Percentiles rank a stretch among this genome's conserved stretches.
phyloP scores from a whole-genome alignment of 116 monocot species.

The Zostera marina region DNA sequence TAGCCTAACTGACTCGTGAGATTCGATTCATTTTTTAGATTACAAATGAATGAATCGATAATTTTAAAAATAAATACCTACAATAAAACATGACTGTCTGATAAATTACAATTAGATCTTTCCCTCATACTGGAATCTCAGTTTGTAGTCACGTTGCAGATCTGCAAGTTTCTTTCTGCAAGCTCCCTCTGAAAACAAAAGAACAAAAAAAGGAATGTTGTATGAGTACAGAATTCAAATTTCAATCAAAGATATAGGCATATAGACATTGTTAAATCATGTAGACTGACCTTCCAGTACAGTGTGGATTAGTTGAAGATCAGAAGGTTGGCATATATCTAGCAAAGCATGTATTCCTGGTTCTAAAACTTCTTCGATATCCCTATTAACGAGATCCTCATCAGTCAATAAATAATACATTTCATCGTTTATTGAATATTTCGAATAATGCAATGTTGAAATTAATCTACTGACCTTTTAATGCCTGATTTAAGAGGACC shows the following conservation, averaged over 20 bases:
- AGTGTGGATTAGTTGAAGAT: slow-evolving; percentile 74
- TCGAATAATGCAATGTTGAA: too few species aligned
- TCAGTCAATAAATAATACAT: not conserved
- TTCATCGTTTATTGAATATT: too few species aligned
- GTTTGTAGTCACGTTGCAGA: slow-evolving; percentile 50
- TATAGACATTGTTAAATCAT: not conserved
- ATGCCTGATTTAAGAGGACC: slow-evolving; percentile 52
- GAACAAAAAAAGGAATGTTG: not conserved
- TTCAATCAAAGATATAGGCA: too few species aligned
- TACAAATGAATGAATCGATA: too few species aligned
- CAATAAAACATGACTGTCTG: not conserved
- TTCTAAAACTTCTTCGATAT: slow-evolving; percentile 70
- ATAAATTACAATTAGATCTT: slow-evolving; percentile 32
- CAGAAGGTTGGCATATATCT: slow-evolving; percentile 56
- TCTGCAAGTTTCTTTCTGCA: slow-evolving; percentile 64
- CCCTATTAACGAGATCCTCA: slow-evolving; percentile 25
- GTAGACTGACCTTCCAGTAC: slow-evolving; percentile 46
- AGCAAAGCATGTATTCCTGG: slow-evolving; percentile 77
- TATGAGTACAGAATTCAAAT: not conserved
- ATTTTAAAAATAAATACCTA: not conserved
- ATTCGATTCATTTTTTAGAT: too few species aligned
- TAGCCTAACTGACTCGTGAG: too few species aligned
- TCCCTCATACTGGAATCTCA: slow-evolving; percentile 74
- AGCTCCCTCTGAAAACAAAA: slow-evolving; percentile 37
- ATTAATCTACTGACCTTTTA: slow-evolving; percentile 29